Base-by-base conservation (phyloP, 352 stramenopile genomes). In the Globisporangium barbulae region DNA sequence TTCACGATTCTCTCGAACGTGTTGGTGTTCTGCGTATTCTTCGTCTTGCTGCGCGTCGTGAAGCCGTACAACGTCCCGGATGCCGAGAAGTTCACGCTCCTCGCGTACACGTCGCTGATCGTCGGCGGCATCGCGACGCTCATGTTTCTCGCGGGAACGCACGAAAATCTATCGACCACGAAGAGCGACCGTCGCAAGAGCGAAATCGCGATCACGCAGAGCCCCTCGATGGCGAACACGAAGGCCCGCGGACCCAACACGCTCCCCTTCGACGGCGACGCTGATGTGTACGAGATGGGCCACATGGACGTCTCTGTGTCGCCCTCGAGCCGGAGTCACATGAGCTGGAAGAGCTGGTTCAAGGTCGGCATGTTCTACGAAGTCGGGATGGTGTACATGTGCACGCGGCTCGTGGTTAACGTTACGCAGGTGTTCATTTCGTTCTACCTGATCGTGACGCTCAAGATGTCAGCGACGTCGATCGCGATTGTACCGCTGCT, bases 1-100 rank as follows among this genome's bases (percentile, higher is more conserved):
- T 93, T 90, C 64, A 95, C 87, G 35, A 94, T 95, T 55, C 68
- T 94, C 8, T 95, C 87, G n/a, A 95, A 95, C 59, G 85, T 94
- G 47, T 65, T 93, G 28, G 80, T 94, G 2, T 94, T 94, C 61
- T 83, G 79, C 54, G 78, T 89, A 9, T 94, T 94, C 50, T 79
- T 92, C 65, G 42, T 90, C 39, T 64, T 94, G 28, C 56, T 94
- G 10, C 59, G 78, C 30, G 64, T 82, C 19, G 79, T 93, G 0
- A 57, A 72, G 56, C 85, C 85, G 2, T 81, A 82, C 52, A 83
- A 82, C 44, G 82, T 86, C 2, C 83, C 85, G 0, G 84, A 94
- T 56, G 74, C 72, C 0, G 63, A 82, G 17, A 94, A 94, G 67
- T 94, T 94, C 53, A 90, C 83, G 39, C 63, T 91, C 12, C 67